Percentiles rank a stretch among this genome's conserved stretches.
Evolutionary conservation across 768 basidiomycete species (phyloP).

Genomic region (Tylopilus balloui): DNA sequence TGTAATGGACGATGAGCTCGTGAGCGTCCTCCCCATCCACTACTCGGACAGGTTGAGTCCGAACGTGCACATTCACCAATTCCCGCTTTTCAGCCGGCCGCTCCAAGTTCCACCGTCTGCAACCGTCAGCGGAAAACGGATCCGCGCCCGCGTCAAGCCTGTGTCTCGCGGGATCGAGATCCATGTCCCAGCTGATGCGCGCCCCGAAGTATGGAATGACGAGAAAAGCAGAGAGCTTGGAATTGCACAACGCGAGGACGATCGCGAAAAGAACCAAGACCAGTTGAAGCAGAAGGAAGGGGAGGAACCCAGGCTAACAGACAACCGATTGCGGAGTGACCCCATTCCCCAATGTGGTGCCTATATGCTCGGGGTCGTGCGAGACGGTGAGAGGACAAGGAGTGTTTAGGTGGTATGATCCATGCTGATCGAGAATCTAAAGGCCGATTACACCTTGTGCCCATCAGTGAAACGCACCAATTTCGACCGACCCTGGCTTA

Average conservation of each 20-base stretch:
- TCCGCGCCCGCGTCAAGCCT: constrained; percentile 69
- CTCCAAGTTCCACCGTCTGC: constrained; percentile 78
- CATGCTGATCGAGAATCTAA: constrained; percentile 25
- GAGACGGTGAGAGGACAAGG: constrained; percentile 50
- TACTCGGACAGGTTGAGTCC: constrained; percentile 58
- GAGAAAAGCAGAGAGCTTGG: constrained; percentile 67
- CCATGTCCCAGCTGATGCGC: constrained; percentile 77
- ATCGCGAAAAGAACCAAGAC: constrained; percentile 69
- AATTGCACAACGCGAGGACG: constrained; percentile 62
- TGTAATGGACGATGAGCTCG: constrained; percentile 52
- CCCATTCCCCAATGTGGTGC: constrained; percentile 57
- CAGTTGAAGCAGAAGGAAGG: constrained; percentile 45
- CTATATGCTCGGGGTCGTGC: constrained; percentile 74
- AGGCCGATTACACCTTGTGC: constrained; percentile 73
- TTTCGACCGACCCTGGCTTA: constrained; percentile 80
- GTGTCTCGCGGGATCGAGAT: constrained; percentile 61
- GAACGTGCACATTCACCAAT: constrained; percentile 76
- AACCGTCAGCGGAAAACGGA: constrained; percentile 64
- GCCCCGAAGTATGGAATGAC: constrained; percentile 76
- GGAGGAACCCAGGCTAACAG: constrained; percentile 57
- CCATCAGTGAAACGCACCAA: constrained; percentile 74
- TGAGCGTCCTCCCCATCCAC: constrained; percentile 67
- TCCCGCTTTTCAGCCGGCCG: constrained; percentile 69
- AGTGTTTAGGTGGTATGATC: background rate
- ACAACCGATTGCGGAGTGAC: constrained; percentile 73